These are phyloP conservation scores for Exophiala mesophila DNA, from an alignment of 2,329 filamentous ascomycete genomes.

Conservation along the genomic window DNA sequence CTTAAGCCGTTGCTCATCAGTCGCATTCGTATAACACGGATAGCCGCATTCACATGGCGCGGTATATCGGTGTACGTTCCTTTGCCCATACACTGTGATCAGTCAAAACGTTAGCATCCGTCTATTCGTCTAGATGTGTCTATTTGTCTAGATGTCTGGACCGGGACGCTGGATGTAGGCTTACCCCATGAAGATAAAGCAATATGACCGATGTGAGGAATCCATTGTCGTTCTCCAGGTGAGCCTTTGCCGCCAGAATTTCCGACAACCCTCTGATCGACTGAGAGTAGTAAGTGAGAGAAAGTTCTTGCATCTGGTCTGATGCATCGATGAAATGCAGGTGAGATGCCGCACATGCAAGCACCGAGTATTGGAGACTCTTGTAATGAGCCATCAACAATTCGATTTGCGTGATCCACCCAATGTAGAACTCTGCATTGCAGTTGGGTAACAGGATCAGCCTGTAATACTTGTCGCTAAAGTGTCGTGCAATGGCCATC, in stretches of 20 bases:
- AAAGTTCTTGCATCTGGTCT: constrained; percentile 16
- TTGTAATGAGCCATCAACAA: constrained; percentile 14
- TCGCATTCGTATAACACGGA: constrained; percentile 14
- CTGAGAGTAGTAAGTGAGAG: constrained; percentile 17
- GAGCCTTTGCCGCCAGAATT: constrained; percentile 3
- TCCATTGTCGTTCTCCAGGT: constrained; percentile 14
- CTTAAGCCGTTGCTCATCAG: constrained; percentile 5
- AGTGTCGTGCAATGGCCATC: constrained; percentile 14
- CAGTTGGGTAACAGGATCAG: constrained; percentile 16
- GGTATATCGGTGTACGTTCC: constrained; percentile 19
- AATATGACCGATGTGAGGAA: constrained; percentile 17
- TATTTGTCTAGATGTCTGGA: too few relatives aligned
- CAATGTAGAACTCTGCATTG: constrained; percentile 12
- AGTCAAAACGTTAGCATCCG: constrained; percentile 1
- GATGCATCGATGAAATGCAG: constrained; percentile 15
- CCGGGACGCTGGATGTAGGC: too few relatives aligned
- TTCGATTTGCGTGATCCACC: constrained; percentile 18
- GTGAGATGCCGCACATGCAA: constrained; percentile 16
- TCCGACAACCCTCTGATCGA: constrained; percentile 14
- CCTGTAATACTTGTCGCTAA: constrained; percentile 15
- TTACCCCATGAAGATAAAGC: constrained; percentile 19
- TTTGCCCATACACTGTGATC: constrained; percentile 13
- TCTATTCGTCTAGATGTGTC: not conserved
- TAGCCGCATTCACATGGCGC: constrained; percentile 17
- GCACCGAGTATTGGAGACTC: constrained; percentile 13